Conservation (phyloP, 192 early-diverging fungal species). For the Coemansia brasiliensis region DNA sequence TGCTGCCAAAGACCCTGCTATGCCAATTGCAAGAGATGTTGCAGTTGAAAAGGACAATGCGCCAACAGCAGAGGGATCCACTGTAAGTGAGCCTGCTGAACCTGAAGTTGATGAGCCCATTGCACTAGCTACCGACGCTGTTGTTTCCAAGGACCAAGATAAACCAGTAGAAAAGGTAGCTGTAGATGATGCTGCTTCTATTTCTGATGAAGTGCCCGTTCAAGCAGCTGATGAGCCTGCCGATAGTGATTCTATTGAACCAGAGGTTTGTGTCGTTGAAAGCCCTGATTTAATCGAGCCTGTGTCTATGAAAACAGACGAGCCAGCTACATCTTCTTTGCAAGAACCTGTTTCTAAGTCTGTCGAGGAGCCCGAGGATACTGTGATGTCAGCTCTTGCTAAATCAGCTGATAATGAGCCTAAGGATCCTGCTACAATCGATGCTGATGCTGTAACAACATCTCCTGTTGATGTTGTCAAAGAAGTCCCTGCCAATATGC, state of each 20-base stretch:
- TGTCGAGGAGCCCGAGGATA: too few species aligned
- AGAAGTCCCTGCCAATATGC: too few species aligned
- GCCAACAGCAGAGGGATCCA: background rate
- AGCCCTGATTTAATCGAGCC: background rate
- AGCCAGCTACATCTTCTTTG: background rate
- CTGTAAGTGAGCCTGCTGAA: background rate
- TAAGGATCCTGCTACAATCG: too few species aligned
- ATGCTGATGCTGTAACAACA: too few species aligned
- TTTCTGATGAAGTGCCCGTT: background rate
- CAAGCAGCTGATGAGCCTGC: background rate
- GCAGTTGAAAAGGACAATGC: constrained; percentile 1
- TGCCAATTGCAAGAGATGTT: background rate
- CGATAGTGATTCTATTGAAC: background rate
- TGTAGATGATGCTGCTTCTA: background rate
- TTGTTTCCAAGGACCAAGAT: background rate
- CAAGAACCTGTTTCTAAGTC: too few species aligned
- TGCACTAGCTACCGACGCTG: background rate
- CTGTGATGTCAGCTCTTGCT: too few species aligned
- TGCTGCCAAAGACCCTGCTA: background rate
- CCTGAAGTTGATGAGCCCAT: background rate
- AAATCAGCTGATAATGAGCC: too few species aligned
- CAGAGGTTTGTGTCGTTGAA: background rate
- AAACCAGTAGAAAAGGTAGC: background rate
- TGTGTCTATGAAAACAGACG: background rate
- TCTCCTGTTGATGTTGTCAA: too few species aligned